These are phyloP conservation scores for Pichia manshurica DNA, from an alignment of 805 yeast genomes.

Conservation along the genomic window DNA sequence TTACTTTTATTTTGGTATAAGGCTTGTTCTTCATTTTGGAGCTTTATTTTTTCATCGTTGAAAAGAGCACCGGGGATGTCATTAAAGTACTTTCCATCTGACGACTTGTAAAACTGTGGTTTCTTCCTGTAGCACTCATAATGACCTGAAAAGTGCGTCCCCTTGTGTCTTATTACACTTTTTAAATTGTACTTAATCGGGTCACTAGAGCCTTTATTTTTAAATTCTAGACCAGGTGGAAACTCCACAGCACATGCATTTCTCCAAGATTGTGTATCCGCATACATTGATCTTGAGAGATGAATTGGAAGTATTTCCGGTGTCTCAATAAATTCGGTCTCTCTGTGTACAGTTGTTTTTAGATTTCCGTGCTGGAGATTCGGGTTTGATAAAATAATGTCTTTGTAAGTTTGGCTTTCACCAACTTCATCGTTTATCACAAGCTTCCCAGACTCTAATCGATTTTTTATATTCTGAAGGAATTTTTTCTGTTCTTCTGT, in stretches of 20 bases:
- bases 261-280: conserved; percentile 60
- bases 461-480: conserved; percentile 32
- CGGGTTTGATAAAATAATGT: conserved; percentile 42
- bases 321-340: conserved; percentile 51
- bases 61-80: conserved; percentile 15
- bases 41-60: not conserved
- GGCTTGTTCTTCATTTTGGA: not conserved
- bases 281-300: conserved; percentile 74
- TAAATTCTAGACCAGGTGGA: conserved; percentile 47
- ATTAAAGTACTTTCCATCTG: conserved; percentile 22
- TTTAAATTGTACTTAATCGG: conserved; percentile 44
- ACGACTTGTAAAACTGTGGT: conserved; percentile 49
- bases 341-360: conserved; percentile 63
- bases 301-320: conserved; percentile 78
- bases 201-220: conserved; percentile 11
- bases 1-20: not conserved
- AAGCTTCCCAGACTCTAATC: conserved; percentile 32
- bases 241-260: conserved; percentile 70
- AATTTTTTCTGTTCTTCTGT: conserved; percentile 28
- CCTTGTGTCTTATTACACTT: conserved; percentile 79
- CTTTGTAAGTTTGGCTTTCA: conserved; percentile 39
- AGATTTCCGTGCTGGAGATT: conserved; percentile 26
- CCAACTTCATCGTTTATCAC: conserved; percentile 59
- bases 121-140: conserved; percentile 83
- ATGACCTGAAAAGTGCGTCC: conserved; percentile 85